These are phyloP conservation scores for Myriosclerotinia curreyana DNA, from an alignment of 2,329 filamentous ascomycete genomes.

Conservation along the genomic window DNA sequence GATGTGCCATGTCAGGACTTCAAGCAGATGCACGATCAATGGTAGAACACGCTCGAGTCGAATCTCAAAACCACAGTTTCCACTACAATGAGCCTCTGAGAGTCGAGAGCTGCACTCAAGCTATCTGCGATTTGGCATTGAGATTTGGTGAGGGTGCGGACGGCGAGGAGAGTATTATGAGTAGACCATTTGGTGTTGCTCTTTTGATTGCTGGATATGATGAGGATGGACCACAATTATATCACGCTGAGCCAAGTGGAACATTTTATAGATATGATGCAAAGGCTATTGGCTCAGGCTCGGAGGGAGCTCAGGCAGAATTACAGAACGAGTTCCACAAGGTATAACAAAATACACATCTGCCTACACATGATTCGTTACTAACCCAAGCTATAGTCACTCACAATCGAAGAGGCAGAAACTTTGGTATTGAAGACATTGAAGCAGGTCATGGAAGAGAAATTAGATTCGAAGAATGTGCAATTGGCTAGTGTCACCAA, in stretches of 20 bases:
- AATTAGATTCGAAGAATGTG: constrained; percentile 97
- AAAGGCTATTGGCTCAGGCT: constrained; percentile 96
- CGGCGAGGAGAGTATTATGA: constrained; percentile 98
- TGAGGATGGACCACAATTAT: constrained; percentile 94
- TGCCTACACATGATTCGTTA: constrained; percentile 1
- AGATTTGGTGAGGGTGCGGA: constrained; percentile 96
- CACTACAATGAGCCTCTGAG: constrained; percentile 94
- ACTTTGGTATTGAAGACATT: constrained; percentile 94
- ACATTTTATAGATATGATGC: constrained; percentile 99
- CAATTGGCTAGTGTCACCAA: constrained; percentile 97
- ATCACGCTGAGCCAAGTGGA: constrained; percentile 95
- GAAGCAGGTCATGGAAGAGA: constrained; percentile 99
- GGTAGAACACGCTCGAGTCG: constrained; percentile 97
- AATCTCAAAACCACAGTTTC: constrained; percentile 95
- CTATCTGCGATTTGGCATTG: constrained; percentile 94
- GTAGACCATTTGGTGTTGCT: constrained; percentile 91
- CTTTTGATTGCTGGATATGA: constrained; percentile 95
- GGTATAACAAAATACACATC: constrained; percentile 41
- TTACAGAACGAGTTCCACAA: constrained; percentile 99
- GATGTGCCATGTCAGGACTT: constrained; percentile 96
- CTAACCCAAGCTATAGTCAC: constrained; percentile 54
- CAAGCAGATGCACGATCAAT: constrained; percentile 97
- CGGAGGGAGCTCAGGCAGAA: constrained; percentile 95
- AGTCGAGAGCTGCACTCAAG: constrained; percentile 97
- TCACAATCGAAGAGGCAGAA: constrained; percentile 90